Evolutionary conservation across 805 yeast genomes (phyloP), one percentile per base, ranked within the genome.

Genomic region (Sugiyamaella smithiae): DNA sequence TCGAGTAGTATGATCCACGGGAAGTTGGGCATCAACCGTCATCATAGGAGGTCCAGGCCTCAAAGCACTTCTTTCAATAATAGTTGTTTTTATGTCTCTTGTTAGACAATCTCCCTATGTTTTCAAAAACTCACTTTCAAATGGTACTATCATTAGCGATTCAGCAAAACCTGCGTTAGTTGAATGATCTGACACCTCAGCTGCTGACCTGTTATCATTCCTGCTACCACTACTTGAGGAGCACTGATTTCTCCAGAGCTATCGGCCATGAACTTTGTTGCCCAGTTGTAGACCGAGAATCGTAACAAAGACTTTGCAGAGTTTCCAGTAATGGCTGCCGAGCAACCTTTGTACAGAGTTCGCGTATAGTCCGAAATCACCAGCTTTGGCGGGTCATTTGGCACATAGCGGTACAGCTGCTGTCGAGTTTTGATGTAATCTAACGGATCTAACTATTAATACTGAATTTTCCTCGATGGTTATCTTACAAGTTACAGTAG

Each of bases 211-310:
- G 96, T 85, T 71, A 88, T 77, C 54, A 78, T 57, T 7, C 95
- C 96, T 2, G 97, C 96, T 50, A 85, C 81, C 5, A 88, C 85
- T 35, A 88, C 76, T 58, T 88, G 74, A 7, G 95, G 91, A 1
- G 95, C 95, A 17, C 67, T 54, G 14, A 51, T 57, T 54, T 80
- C 76, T n/a, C 81, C 78, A 45, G 67, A 68, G 16, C 73, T 76
- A 24, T 77, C 78, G 2, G 82, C 73, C 85, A 77, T 73, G 63
- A 85, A 78, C 59, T 81, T 77, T 20, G 88, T 80, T 49, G 84
- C 81, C 69, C 81, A 78, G 54, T 88, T 85, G 70, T 86, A 91
- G 43, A 84, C 76, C 22, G 82, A 70, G 59, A 90, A 81, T 49
- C 98, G 69, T 5, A 88, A 77, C 5, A 79, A 72, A 3, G 95